Evolutionary conservation across 2,329 filamentous ascomycete genomes (phyloP), one percentile per base, ranked within the genome.

Genomic region (Lachnellula subtilissima): DNA sequence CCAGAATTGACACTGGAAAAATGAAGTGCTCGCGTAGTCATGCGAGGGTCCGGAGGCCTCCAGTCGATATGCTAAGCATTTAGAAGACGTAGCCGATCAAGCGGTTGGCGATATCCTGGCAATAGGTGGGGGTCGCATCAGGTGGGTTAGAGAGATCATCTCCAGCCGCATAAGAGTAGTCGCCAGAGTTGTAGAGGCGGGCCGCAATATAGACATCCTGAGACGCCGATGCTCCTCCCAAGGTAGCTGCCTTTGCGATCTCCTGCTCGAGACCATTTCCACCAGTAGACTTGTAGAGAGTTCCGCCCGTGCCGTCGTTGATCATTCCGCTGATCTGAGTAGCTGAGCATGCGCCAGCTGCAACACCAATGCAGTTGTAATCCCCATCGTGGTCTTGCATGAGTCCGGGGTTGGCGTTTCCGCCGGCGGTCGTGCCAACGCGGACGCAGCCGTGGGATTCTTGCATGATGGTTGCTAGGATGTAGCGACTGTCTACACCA

Each of bases 391-490:
- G 52, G 12, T 54, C 55, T 53, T 67, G 65, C 64, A 67, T 66
- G n/a, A 67, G 48, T 25, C 65, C 65, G 5, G 52, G 53, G 48
- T 61, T 57, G 9, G 19, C 32, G 47, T 54, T 43, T 7, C 50
- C 52, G 12, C 8, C 3, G 25, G 14, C 9, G 25, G 55, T 50
- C 8, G 52, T 22, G 23, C 64, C 63, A 11, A 62, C 57, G n/a
- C 55, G 53, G 12, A 64, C 63, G 22, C 64, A 58, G 40, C 68
- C 67, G 50, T 64, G 64, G 9, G 65, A 66, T 48, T 70, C 69
- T 57, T 71, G 68, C 57, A 69, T 63, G 14, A 70, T 65, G 19
- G 66, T 56, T 14, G 66, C 68, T 8, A 71, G 63, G 39, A 69
- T 66, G 56, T 68, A 67, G 5, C 67, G 62, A 36, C 61, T 60